Evolutionary conservation across 164 flowering plant species (phyloP).

Genomic region (Magnolia changhungtana): DNA sequence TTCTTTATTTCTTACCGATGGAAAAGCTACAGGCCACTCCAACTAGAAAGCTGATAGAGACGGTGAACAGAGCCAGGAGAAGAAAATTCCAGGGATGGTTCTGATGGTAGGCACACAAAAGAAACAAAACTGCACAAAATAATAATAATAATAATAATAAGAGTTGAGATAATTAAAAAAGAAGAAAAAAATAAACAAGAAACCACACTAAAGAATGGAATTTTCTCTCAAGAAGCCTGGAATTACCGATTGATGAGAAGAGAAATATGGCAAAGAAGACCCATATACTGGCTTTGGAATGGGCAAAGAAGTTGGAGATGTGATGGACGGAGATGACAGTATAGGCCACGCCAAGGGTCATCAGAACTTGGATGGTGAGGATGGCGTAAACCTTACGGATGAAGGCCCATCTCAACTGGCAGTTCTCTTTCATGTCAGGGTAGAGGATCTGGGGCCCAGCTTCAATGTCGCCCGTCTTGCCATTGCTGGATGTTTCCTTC

Average conservation of each 20-base stretch:
- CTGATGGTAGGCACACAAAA: slow-evolving; percentile 41
- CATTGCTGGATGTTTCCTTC: not conserved
- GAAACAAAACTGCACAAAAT: slow-evolving; percentile 42
- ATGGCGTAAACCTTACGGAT: slow-evolving; percentile 68
- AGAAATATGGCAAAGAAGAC: slow-evolving; percentile 41
- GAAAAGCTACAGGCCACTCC: slow-evolving; percentile 68
- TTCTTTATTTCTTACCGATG: slow-evolving; percentile 32
- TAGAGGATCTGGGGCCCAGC: slow-evolving; percentile 29
- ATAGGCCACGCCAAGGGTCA: slow-evolving; percentile 56
- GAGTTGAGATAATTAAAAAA: not conserved
- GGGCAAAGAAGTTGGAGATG: slow-evolving; percentile 37
- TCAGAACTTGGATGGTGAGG: slow-evolving; percentile 50
- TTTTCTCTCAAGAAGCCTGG: no score
- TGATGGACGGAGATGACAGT: slow-evolving; percentile 42
- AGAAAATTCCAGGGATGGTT: slow-evolving; percentile 58
- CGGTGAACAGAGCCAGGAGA: slow-evolving; percentile 60
- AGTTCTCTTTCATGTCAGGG: slow-evolving; percentile 60
- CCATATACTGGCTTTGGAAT: slow-evolving; percentile 38
- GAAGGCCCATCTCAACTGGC: slow-evolving; percentile 64
- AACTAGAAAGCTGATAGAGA: slow-evolving; percentile 39
- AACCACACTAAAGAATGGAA: not conserved
- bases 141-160: not conserved
- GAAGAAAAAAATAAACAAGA: not conserved
- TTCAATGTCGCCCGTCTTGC: slow-evolving; percentile 44
- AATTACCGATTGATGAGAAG: slow-evolving; percentile 43